Evolutionary conservation across 2,329 filamentous ascomycete genomes (phyloP).

Genomic region (Phialophora verrucosa): DNA sequence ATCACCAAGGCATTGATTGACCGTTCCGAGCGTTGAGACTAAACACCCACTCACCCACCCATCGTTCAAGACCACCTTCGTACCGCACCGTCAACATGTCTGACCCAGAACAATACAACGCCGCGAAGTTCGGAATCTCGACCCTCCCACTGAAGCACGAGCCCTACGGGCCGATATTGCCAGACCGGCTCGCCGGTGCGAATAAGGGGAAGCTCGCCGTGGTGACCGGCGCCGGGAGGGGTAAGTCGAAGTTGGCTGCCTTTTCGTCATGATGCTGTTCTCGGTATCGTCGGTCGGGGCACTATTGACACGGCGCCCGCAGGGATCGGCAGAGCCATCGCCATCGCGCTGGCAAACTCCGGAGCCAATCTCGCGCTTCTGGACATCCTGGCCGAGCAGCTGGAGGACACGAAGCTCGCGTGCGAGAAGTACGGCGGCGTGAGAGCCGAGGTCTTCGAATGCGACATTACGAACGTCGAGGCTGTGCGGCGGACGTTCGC

Average conservation of each 20-base stretch:
- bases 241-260: neutral
- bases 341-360: constrained; percentile 36
- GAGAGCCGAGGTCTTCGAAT: constrained; percentile 30
- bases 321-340: constrained; percentile 40
- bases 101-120: constrained; percentile 4
- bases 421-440: constrained; percentile 28
- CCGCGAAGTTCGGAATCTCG: neutral
- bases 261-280: too few relatives aligned
- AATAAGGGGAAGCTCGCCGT: constrained; percentile 20
- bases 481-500: constrained; percentile 26
- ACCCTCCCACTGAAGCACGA: constrained; percentile 6
- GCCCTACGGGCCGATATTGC: constrained; percentile 9
- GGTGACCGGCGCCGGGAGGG: constrained; percentile 16
- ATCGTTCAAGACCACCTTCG: neutral
- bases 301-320: neutral
- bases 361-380: constrained; percentile 39
- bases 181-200: constrained; percentile 1
- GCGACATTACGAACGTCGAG: constrained; percentile 39
- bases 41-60: neutral
- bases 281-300: too few relatives aligned
- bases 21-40: neutral
- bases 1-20: neutral
- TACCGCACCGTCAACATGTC: neutral
- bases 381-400: constrained; percentile 34
- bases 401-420: constrained; percentile 27